Percentiles rank a stretch among this genome's conserved stretches.
phyloP scores from a whole-genome alignment of 495 filamentous ascomycete species.

The Aspergillus haitiensis region DNA sequence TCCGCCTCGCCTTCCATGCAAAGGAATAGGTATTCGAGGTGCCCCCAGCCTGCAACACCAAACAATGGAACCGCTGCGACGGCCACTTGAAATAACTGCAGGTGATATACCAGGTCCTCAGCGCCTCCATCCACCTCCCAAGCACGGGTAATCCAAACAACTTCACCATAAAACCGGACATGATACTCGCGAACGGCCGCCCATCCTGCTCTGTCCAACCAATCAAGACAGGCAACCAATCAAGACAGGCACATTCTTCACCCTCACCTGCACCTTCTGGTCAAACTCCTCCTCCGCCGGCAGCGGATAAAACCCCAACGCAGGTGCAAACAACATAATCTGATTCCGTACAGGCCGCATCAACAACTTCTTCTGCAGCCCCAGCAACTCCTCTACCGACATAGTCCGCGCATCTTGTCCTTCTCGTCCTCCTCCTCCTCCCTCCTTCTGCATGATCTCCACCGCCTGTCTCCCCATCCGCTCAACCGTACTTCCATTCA shows the following conservation, averaged over 20 bases:
- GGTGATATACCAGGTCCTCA: constrained; percentile 3
- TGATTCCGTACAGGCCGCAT: not conserved
- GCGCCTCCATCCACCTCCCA: not conserved
- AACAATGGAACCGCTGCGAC: not conserved
- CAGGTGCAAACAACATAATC: constrained; percentile 9
- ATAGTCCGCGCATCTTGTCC: not conserved
- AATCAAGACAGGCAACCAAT: constrained; percentile 6
- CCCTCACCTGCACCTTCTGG: not conserved
- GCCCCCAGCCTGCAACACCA: not conserved
- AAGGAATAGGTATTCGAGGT: not conserved
- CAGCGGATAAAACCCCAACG: not conserved
- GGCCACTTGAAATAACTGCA: constrained; percentile 1
- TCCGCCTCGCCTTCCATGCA: not conserved
- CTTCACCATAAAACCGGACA: not conserved
- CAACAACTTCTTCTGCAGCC: constrained; percentile 5
- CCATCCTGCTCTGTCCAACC: constrained; percentile 7
- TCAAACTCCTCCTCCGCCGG: not conserved
- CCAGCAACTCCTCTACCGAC: not conserved
- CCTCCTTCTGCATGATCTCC: not conserved
- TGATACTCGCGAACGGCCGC: not conserved
- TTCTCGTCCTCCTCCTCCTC: too few species aligned
- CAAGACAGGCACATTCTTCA: not conserved
- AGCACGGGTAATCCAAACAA: not conserved
- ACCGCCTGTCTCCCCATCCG: not conserved
- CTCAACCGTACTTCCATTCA: not conserved